Evolutionary conservation across 345 rosid genomes (phyloP), one percentile per base, ranked within the genome.

Genomic region (Boechera divaricarpa): DNA sequence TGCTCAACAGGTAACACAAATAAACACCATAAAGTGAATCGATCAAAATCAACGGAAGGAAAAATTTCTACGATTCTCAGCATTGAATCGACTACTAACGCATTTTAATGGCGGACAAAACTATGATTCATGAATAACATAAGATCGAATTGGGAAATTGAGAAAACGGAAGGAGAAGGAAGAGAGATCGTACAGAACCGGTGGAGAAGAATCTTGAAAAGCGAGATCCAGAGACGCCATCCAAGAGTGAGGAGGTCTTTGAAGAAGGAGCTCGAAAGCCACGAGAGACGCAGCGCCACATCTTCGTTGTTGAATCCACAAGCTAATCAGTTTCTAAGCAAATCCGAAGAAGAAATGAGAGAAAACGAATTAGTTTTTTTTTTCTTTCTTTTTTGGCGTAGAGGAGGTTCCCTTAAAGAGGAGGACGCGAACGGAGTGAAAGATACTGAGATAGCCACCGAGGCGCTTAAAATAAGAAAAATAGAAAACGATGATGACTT

Each of bases 211-310:
- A 83, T 84, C 93, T 86, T 65, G 96, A 76, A 74, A 83, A 13
- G 79, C 74, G 90, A 81, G 97, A 88, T 91, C 97, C 80, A 70
- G 83, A 26, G 67, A 63, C 52, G 51, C 36, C 67, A 64, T 64
- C 69, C 47, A 64, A 64, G 72, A 86, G 74, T 38, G 93, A 55
- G 12, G 36, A 83, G 80, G 87, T 60, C 77, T 69, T 82, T 1
- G 87, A 80, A 12, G 88, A 80, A 70, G 93, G 82, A 65, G 74
- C 76, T 60, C 97, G 86, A 81, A 95, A 89, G 85, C 91, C 81
- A 75, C 94, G 99, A 83, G 96, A 87, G 63, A 91, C 91, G 85
- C 93, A 92, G 83, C 99, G 99, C 99, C 99, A 95, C 99, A 95
- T 95, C 85, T 73, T 71, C 58, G 57, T 26, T 45, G 36, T 68